Base-by-base conservation (phyloP, 2,329 filamentous ascomycete genomes). In the Fusarium metavorans region DNA sequence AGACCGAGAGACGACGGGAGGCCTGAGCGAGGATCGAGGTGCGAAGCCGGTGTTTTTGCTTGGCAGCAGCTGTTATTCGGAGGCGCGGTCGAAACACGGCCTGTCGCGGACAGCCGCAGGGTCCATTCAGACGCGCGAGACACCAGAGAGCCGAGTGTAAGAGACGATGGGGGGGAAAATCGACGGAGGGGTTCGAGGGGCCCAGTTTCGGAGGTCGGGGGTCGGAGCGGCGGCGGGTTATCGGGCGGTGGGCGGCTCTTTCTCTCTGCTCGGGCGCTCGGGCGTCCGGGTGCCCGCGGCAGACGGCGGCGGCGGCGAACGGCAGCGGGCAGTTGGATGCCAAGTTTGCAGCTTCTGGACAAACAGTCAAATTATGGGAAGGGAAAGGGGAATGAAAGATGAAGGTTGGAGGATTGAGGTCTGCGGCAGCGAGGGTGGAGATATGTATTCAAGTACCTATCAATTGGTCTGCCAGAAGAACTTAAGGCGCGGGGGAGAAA, bases 51-150 rank as follows among this genome's bases (percentile, higher is more conserved):
- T 32, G 30, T 32, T 52, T 48, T 37, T 37, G 35, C 35, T 37
- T 48, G 41, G 48, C 45, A 73, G 69, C 58, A 73, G 45, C 34
- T 73, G 32, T 45, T 75, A 75, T 66, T 73, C 74, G 41, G 64
- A 73, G 76, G 71, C 76, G 76, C 76, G 76, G 75, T 78, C 77
- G 77, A 76, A 76, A 70, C 69, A 77, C 75, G 75, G 77, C 77
- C 77, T 74, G 66, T 74, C 68, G 74, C 71, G 64, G 71, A 50
- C 66, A 71, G 65, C 71, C 65, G 76, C 69, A 76, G 71, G 74
- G 74, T 77, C 77, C 77, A 79, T 78, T 73, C 75, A 78, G 77
- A 68, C 74, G 68, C 74, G 68, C 50, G 61, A 72, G 67, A 66
- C 72, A 69, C 68, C 71, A 65, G 64, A 67, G 61, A 72, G 66